A percentile compares a stretch with the other conserved stretches of the same genome.
Conservation (phyloP, 73 alveolate genomes). For the Paramecium sonneborni region DNA sequence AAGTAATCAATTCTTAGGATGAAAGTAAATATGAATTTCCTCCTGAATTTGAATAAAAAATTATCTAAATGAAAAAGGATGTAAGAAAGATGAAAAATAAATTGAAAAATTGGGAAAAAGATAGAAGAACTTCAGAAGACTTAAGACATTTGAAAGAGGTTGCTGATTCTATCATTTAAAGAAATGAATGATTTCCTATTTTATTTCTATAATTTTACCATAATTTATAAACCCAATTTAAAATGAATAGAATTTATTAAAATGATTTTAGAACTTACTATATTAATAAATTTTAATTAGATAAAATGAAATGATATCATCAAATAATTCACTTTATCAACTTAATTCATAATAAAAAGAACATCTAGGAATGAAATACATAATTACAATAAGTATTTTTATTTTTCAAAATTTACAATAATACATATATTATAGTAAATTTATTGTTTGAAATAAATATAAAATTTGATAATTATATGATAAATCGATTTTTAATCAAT, state of each 20-base stretch:
- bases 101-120: conserved; percentile 37
- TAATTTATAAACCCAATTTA: too few species aligned
- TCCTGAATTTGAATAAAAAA: conserved; percentile 30
- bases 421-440: too few species aligned
- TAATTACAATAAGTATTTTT: too few species aligned
- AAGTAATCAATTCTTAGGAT: neutral
- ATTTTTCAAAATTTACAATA: too few species aligned
- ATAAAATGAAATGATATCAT: too few species aligned
- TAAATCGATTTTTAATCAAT: neutral
- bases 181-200: neutral
- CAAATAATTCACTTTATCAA: too few species aligned
- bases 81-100: conserved; percentile 13
- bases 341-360: too few species aligned
- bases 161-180: conserved; percentile 1
- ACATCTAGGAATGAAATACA: too few species aligned
- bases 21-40: conserved; percentile 18
- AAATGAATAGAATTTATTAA: too few species aligned
- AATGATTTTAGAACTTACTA: too few species aligned
- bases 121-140: neutral
- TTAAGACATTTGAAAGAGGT: neutral
- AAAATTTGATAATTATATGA: neutral
- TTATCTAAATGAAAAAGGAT: conserved; percentile 28
- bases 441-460: neutral
- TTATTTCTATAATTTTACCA: neutral
- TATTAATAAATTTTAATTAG: too few species aligned